phyloP scores from a whole-genome alignment of 257 asterid species.

The Eucommia ulmoides region DNA sequence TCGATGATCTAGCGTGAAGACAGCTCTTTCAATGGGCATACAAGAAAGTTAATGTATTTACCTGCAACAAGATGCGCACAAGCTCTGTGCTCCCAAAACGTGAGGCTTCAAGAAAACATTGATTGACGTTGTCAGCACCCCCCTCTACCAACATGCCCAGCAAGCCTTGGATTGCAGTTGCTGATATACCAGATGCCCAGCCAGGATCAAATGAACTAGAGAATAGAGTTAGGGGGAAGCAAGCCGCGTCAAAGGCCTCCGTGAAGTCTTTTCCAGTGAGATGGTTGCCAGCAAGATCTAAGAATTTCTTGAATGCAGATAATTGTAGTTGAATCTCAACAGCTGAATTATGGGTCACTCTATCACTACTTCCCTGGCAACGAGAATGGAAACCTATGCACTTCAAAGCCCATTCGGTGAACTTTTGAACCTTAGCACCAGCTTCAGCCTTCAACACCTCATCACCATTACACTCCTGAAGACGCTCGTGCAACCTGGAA shows the following conservation, averaged over 20 bases:
- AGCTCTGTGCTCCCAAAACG: conserved; percentile 99
- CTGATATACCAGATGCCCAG: conserved; percentile 97
- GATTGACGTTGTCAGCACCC: conserved; percentile 97
- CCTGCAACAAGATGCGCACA: conserved; percentile 96
- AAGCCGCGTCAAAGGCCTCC: conserved; percentile 99
- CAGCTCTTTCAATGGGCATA: too few species aligned
- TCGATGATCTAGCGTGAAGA: too few species aligned
- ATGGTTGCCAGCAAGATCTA: conserved; percentile 89
- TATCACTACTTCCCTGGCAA: conserved; percentile 78
- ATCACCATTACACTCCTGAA: conserved; percentile 92
- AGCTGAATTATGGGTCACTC: conserved; percentile 58
- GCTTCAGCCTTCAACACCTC: conserved; percentile 97
- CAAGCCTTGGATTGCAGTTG: conserved; percentile 86
- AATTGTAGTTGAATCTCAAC: conserved; percentile 74
- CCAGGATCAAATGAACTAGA: conserved; percentile 96
- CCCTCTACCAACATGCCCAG: conserved; percentile 95
- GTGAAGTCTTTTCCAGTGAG: conserved; percentile 95
- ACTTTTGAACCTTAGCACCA: conserved; percentile 94
- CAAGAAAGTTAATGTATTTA: conserved; percentile 12
- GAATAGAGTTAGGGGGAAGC: conserved; percentile 97
- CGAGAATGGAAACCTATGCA: conserved; percentile 98
- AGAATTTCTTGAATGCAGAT: conserved; percentile 88
- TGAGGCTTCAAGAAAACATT: conserved; percentile 96
- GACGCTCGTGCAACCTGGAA: conserved; percentile 83
- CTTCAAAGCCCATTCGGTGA: conserved; percentile 98